phyloP scores from a whole-genome alignment of 345 rosid species.

The Capsella bursapastoris region DNA sequence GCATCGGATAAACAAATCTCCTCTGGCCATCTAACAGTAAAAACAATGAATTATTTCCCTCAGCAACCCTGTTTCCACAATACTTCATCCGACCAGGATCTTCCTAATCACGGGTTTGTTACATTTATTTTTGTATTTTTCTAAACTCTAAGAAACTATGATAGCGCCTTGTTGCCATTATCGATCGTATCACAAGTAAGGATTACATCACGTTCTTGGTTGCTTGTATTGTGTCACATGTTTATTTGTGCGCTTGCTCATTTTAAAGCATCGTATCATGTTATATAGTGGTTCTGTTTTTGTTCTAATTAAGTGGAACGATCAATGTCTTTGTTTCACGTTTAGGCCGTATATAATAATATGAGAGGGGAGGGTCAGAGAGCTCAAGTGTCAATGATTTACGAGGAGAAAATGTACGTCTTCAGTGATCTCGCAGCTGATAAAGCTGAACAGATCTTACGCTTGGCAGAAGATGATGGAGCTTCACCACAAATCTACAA shows the following conservation, averaged over 20 bases:
- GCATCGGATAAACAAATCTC: no score
- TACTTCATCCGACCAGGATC: not conserved
- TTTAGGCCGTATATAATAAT: conserved; percentile 5
- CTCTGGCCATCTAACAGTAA: no score
- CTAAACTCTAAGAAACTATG: not conserved
- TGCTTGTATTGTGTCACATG: not conserved
- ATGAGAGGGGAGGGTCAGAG: conserved; percentile 4
- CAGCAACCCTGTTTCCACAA: conserved; percentile 17
- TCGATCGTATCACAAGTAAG: not conserved
- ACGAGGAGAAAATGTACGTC: conserved; percentile 67
- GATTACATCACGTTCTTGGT: not conserved
- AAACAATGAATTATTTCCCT: not conserved
- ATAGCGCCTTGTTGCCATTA: not conserved
- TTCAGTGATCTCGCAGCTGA: conserved; percentile 67
- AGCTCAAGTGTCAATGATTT: conserved; percentile 67
- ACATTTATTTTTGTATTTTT: no score
- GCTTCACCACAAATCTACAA: conserved; percentile 37
- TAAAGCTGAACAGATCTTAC: conserved; percentile 75
- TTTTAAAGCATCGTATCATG: not conserved
- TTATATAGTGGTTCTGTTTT: not conserved
- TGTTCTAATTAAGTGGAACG: no score
- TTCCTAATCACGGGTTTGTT: conserved; percentile 21
- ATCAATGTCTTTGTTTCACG: not conserved
- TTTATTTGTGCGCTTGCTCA: not conserved
- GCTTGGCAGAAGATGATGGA: conserved; percentile 51